phyloP scores from a whole-genome alignment of 768 basidiomycete genomes.

The Boletus fagicola region DNA sequence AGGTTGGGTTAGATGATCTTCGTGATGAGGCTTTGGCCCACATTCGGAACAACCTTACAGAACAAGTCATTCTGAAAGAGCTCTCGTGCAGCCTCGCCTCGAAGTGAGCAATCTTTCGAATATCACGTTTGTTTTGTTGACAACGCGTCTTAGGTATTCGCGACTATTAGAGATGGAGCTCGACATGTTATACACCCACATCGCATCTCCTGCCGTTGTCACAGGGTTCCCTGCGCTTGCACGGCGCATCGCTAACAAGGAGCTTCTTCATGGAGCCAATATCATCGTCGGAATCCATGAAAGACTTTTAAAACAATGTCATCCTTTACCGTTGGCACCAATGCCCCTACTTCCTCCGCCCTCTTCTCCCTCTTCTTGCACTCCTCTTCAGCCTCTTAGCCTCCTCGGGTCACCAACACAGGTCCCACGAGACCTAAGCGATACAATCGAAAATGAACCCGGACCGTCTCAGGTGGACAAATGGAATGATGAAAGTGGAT shows the following conservation, averaged over 20 bases:
- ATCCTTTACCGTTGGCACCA: neutral
- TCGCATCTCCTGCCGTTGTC: slow-evolving; percentile 16
- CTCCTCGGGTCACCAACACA: too few species aligned
- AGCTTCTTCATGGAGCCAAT: slow-evolving; percentile 22
- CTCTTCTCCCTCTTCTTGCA: neutral
- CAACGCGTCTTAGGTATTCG: slow-evolving; percentile 8
- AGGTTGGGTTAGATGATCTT: slow-evolving; percentile 24
- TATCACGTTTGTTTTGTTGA: neutral
- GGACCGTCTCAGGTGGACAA: rapidly evolving
- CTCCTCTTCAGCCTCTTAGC: too few species aligned
- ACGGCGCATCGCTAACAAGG: slow-evolving; percentile 15
- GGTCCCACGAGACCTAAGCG: too few species aligned
- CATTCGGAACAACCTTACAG: slow-evolving; percentile 19
- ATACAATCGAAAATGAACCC: neutral
- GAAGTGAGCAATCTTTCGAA: slow-evolving; percentile 5
- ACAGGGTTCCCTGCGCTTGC: slow-evolving; percentile 12
- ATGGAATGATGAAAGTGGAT: too few species aligned
- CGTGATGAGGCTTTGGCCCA: slow-evolving; percentile 17
- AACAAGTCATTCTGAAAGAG: slow-evolving; percentile 26
- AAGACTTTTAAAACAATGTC: slow-evolving; percentile 13
- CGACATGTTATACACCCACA: slow-evolving; percentile 17
- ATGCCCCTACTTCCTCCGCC: too few species aligned
- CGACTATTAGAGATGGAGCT: slow-evolving; percentile 26
- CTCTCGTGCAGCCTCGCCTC: slow-evolving; percentile 19
- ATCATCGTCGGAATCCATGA: slow-evolving; percentile 23